These are phyloP conservation scores for Paraglomus occultum DNA, from an alignment of 192 early-diverging fungal species.

Conservation along the genomic window DNA sequence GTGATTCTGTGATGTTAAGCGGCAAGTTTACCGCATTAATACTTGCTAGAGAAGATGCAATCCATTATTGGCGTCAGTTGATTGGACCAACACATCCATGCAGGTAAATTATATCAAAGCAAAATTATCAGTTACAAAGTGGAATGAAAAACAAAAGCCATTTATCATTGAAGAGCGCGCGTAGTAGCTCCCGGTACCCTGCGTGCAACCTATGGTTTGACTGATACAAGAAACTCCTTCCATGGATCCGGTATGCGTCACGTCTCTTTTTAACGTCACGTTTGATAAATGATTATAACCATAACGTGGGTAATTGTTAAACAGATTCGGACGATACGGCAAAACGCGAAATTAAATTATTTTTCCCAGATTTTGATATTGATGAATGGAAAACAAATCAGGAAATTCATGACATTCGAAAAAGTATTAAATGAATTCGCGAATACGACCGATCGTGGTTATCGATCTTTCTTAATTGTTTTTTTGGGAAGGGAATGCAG, in stretches of 20 bases:
- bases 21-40: conserved; percentile 53
- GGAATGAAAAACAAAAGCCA: not conserved
- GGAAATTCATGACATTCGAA: no score
- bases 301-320: not conserved
- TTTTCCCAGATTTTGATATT: conserved; percentile 55
- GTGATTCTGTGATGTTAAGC: not conserved
- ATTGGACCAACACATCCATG: conserved; percentile 70
- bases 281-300: not conserved
- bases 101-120: conserved; percentile 36
- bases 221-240: conserved; percentile 73
- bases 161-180: conserved; percentile 48
- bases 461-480: not conserved
- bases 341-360: conserved; percentile 54
- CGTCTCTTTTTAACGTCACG: not conserved
- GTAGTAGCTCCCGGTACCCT: conserved; percentile 51
- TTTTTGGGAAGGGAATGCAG: conserved; percentile 39
- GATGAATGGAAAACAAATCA: conserved; percentile 27
- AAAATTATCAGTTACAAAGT: not conserved
- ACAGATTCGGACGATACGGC: conserved; percentile 60
- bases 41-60: conserved; percentile 55
- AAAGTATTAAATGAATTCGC: no score
- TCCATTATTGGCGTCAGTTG: conserved; percentile 58
- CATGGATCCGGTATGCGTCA: conserved; percentile 62
- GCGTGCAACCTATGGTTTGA: conserved; percentile 63
- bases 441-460: no score